Base-by-base conservation (phyloP, 1,284 basidiomycete species). In the Schizopora paradoxa region DNA sequence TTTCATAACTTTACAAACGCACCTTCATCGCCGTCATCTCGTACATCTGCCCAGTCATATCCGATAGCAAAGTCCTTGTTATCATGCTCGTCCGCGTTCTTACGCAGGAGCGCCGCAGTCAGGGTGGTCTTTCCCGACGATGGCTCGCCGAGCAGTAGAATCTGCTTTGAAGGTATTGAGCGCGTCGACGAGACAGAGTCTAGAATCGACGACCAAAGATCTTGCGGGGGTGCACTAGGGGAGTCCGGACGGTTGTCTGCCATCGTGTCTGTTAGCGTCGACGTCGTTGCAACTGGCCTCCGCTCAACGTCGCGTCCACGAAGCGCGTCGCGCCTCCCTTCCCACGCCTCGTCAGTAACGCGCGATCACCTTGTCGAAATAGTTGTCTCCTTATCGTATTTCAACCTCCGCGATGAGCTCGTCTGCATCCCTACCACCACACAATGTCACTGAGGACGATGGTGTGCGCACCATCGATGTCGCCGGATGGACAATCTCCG, bases 11-110 rank as follows among this genome's bases (percentile, higher is more conserved):
- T 41, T 4, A 52, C 43, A 47, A 46, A 25, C 22, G 32, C 5
- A 87, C 91, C 91, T 77, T 92, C 89, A 57, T 94, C 91, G 2
- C 78, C 86, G 28, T 93, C 91, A 56, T 92, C 90, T 47, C 80
- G 72, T 29, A 92, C 77, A 60, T 92, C 85, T 8, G 87, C 75
- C 73, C 88, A 91, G 56, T 92, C 85, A 59, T 92, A 95, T 26
- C 90, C 90, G 47, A 94, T 65, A 0, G 90, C 86, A 63, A 92
- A 86, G 57, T 91, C 86, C 6, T 66, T 62, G 64, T 66, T 62
- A 32, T 78, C 76, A 43, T 81, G 77, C 44, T 78, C 77, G 43
- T 81, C 76, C 43, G 61, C 58, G 8, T 76, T 69, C 62, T 79
- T 86, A 60, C 85, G 77, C n/a, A 90, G 67, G 7, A 91, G 64